Conservation (phyloP, 305 asterid species). For the Galium porrigens region DNA sequence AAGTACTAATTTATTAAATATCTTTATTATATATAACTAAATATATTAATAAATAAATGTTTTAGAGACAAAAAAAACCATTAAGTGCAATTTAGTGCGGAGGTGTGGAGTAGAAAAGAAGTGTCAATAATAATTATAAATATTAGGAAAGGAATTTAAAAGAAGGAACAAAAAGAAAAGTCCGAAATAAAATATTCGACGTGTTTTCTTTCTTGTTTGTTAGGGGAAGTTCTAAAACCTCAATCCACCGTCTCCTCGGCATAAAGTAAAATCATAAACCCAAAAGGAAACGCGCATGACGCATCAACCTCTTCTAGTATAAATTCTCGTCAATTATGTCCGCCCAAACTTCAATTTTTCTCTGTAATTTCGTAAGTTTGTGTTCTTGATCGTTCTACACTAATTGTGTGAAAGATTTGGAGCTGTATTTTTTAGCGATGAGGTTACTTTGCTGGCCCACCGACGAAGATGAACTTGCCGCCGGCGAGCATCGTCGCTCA, state of each 20-base stretch:
- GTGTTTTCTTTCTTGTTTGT: neutral
- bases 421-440: neutral
- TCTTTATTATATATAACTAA: no score
- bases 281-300: neutral
- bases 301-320: constrained; percentile 3
- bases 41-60: no score
- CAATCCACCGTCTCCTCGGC: neutral
- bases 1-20: no score
- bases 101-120: no score
- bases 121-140: no score
- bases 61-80: no score
- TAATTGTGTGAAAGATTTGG: neutral
- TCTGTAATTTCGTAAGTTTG: neutral
- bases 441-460: neutral
- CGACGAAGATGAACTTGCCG: neutral
- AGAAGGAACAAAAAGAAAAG: neutral
- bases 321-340: neutral
- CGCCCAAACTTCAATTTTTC: neutral
- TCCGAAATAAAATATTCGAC: neutral
- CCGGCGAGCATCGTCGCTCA: constrained; percentile 7
- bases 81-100: no score
- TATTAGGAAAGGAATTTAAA: neutral
- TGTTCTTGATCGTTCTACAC: neutral
- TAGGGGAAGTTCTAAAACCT: constrained; percentile 2
- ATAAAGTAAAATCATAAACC: neutral